Evolutionary conservation across 2,329 filamentous ascomycete species (phyloP).

Genomic region (Gyromitra esculenta): DNA sequence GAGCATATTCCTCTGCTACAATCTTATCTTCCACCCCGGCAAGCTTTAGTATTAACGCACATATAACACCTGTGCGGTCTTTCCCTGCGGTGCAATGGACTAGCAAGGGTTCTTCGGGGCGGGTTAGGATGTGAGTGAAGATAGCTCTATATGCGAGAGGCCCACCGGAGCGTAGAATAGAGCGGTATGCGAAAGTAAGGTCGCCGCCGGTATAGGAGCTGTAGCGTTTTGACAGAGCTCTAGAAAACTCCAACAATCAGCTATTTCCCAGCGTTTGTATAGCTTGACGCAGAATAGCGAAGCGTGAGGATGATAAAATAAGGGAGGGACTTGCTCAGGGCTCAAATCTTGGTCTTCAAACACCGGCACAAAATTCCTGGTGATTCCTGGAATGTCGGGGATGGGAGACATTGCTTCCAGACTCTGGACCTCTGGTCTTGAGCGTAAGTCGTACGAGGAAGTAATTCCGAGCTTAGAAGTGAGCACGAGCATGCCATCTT

Average conservation of each 20-base stretch:
- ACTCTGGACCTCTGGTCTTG: conserved; percentile 62
- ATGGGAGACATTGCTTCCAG: conserved; percentile 60
- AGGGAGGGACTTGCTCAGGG: conserved; percentile 54
- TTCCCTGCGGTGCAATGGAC: conserved; percentile 82
- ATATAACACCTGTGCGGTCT: conserved; percentile 77
- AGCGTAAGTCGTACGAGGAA: conserved; percentile 75
- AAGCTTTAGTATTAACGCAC: conserved; percentile 72
- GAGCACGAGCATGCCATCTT: conserved; percentile 66
- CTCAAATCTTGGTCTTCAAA: conserved; percentile 70
- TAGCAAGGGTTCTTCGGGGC: conserved; percentile 66
- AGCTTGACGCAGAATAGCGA: background rate
- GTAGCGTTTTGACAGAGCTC: conserved; percentile 35
- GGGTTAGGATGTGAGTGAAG: conserved; percentile 67
- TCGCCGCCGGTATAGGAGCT: conserved; percentile 62
- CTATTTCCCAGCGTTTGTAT: background rate
- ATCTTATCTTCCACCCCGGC: conserved; percentile 69
- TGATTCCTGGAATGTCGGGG: conserved; percentile 65
- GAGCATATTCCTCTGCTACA: conserved; percentile 74
- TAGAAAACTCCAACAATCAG: background rate
- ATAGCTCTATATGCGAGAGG: conserved; percentile 68
- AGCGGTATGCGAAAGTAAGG: conserved; percentile 71
- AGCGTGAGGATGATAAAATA: conserved; percentile 32
- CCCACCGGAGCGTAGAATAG: conserved; percentile 69
- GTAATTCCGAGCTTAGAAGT: conserved; percentile 66
- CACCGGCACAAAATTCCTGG: conserved; percentile 71